Conservation (phyloP, 108 stramenopile species). For the Discostella stelligeroides region DNA sequence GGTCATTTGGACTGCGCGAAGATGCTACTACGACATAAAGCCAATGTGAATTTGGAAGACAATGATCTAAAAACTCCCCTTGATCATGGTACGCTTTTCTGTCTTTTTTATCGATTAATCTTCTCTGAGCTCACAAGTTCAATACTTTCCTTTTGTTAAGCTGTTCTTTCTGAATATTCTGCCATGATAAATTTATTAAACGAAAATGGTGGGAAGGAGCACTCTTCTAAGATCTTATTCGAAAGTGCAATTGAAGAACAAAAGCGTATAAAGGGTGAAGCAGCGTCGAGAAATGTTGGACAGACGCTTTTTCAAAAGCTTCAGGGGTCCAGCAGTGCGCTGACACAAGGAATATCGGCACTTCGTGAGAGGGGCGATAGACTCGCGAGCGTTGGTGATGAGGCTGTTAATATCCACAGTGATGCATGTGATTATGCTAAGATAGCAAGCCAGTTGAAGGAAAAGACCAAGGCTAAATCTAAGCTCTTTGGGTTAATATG, state of each 20-base stretch:
- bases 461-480: constrained; percentile 36
- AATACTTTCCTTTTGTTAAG: constrained; percentile 5
- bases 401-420: constrained; percentile 28
- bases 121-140: background rate
- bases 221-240: constrained; percentile 7
- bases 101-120: background rate
- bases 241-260: constrained; percentile 30
- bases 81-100: constrained; percentile 40
- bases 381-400: constrained; percentile 25
- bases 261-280: constrained; percentile 5
- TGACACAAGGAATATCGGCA: constrained; percentile 36
- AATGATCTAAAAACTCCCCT: constrained; percentile 36
- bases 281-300: background rate
- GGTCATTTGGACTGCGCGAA: constrained; percentile 18
- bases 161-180: constrained; percentile 7
- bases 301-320: constrained; percentile 3
- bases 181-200: constrained; percentile 22
- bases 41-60: constrained; percentile 33
- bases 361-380: constrained; percentile 45
- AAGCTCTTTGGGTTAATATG: constrained; percentile 1
- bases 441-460: constrained; percentile 47
- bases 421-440: constrained; percentile 39
- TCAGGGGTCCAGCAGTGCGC: constrained; percentile 6
- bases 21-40: constrained; percentile 26
- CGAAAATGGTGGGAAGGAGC: constrained; percentile 1